phyloP scores from a whole-genome alignment of 148 eudicot genomes.

The Cornus florida region DNA sequence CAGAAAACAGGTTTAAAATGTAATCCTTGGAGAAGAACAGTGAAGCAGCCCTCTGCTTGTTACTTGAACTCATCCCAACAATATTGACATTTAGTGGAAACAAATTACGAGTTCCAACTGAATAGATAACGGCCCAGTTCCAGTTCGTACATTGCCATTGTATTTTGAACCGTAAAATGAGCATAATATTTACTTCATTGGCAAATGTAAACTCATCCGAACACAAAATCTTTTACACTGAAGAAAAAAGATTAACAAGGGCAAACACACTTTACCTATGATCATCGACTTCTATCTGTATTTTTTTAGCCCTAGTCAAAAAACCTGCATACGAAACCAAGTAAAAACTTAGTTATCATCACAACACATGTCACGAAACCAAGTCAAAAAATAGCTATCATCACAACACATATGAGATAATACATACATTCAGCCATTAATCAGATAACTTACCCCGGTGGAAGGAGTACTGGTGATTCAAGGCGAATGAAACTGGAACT shows the following conservation, averaged over 20 bases:
- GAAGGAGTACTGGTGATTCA: constrained; percentile 21
- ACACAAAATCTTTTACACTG: neutral
- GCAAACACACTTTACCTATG: constrained; percentile 46
- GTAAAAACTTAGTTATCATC: no score
- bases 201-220: neutral
- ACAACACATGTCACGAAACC: neutral
- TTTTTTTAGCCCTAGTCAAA: constrained; percentile 70
- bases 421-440: neutral
- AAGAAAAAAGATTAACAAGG: neutral
- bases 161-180: neutral
- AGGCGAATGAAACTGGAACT: constrained; percentile 15
- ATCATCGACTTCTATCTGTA: constrained; percentile 64
- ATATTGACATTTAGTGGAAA: neutral
- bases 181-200: neutral
- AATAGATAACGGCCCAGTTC: no score
- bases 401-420: no score
- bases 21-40: neutral
- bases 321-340: constrained; percentile 41
- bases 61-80: neutral
- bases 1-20: neutral
- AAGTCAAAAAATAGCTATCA: no score
- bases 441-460: constrained; percentile 41
- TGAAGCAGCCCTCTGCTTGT: constrained; percentile 4
- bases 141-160: neutral
- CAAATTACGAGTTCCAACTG: neutral